A percentile compares a stretch with the other conserved stretches of the same genome.
Conservation (phyloP, 2,329 filamentous ascomycete species). For the Diplocarpon rosae region DNA sequence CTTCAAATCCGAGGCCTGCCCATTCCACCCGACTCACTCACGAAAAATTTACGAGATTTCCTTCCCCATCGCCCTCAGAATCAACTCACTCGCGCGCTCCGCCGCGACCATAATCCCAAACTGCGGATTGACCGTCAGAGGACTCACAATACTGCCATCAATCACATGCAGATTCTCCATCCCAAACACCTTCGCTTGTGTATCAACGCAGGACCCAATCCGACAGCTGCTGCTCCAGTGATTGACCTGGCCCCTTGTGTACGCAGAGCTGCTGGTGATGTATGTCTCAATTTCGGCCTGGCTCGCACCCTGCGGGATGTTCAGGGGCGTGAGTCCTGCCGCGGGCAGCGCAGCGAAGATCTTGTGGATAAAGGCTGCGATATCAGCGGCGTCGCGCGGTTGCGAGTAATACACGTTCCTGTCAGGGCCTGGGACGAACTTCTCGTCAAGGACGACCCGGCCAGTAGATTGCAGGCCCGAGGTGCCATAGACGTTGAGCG, state of each 20-base stretch:
- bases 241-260: constrained; percentile 21
- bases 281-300: not conserved
- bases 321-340: constrained; percentile 44
- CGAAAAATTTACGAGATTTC: too few species aligned
- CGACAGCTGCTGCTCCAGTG: constrained; percentile 32
- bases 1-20: too few species aligned
- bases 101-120: constrained; percentile 52
- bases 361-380: constrained; percentile 38
- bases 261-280: constrained; percentile 17
- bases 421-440: constrained; percentile 33
- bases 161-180: constrained; percentile 62
- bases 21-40: too few species aligned
- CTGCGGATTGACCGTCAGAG: constrained; percentile 57
- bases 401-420: constrained; percentile 36
- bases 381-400: constrained; percentile 35
- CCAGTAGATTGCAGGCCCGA: constrained; percentile 40
- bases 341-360: constrained; percentile 37
- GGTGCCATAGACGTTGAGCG: constrained; percentile 46
- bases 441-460: constrained; percentile 34
- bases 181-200: constrained; percentile 52
- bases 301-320: constrained; percentile 37
- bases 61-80: not conserved
- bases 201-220: constrained; percentile 47
- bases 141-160: constrained; percentile 56
- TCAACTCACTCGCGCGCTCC: constrained; percentile 31